phyloP scores from a whole-genome alignment of 208 protist species.

The Porcisia deanei region DNA sequence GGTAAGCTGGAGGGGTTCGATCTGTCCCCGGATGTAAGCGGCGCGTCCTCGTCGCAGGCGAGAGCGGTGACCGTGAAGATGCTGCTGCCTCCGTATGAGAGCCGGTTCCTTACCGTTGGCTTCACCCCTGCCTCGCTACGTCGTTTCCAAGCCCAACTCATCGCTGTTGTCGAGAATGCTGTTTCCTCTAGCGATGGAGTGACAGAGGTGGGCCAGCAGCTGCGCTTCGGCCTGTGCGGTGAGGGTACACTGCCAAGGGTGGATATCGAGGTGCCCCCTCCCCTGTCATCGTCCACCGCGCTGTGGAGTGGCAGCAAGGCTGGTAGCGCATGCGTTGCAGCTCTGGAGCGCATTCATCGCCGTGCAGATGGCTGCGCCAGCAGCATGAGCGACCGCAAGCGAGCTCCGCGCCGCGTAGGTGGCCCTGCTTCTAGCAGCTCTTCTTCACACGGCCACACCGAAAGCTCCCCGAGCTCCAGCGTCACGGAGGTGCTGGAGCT shows the following conservation, averaged over 20 bases:
- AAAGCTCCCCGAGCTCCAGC: neutral
- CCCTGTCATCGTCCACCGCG: slow-evolving; percentile 17
- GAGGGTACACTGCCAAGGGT: slow-evolving; percentile 94
- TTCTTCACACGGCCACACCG: slow-evolving; percentile 1
- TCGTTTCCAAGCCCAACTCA: slow-evolving; percentile 83
- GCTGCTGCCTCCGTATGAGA: slow-evolving; percentile 94
- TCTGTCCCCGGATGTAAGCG: slow-evolving; percentile 39
- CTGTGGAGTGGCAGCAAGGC: neutral
- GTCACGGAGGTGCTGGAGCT: slow-evolving; percentile 71
- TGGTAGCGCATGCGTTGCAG: neutral
- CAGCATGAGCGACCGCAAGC: slow-evolving; percentile 17
- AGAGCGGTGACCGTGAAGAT: slow-evolving; percentile 31
- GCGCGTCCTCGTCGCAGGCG: neutral
- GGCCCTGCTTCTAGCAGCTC: slow-evolving; percentile 2
- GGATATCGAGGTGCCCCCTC: slow-evolving; percentile 62
- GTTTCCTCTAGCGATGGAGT: slow-evolving; percentile 47
- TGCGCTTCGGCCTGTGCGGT: slow-evolving; percentile 92
- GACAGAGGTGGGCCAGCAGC: slow-evolving; percentile 18
- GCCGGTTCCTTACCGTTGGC: slow-evolving; percentile 92
- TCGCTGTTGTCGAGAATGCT: slow-evolving; percentile 89
- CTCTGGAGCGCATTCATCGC: slow-evolving; percentile 19
- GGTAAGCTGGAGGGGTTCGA: slow-evolving; percentile 58
- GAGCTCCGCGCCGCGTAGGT: slow-evolving; percentile 14
- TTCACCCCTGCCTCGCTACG: slow-evolving; percentile 89
- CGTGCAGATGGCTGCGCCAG: slow-evolving; percentile 4